phyloP scores from a whole-genome alignment of 2,329 filamentous ascomycete genomes.

The Scedosporium aurantiacum region DNA sequence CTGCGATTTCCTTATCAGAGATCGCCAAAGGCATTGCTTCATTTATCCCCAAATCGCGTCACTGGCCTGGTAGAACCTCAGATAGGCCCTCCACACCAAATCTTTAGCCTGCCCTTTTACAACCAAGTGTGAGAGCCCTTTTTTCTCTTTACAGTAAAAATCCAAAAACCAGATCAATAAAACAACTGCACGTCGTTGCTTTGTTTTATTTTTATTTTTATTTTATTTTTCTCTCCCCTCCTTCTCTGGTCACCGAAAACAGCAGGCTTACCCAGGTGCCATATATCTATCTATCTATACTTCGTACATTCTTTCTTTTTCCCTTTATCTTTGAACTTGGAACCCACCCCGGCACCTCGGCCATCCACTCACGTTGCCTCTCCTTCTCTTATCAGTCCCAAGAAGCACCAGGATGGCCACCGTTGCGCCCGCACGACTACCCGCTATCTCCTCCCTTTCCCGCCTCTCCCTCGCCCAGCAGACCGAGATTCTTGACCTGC shows the following conservation, averaged over 20 bases:
- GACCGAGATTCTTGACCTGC: slow-evolving; percentile 54
- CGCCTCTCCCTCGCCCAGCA: slow-evolving; percentile 44
- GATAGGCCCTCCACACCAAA: background rate
- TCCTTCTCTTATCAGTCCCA: background rate
- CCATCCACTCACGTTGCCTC: background rate
- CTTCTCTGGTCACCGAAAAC: background rate
- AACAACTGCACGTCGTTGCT: background rate
- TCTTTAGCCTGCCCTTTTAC: background rate
- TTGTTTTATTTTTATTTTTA: background rate
- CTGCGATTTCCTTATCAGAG: background rate
- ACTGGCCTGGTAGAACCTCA: background rate
- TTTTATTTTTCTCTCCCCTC: background rate
- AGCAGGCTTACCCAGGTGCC: background rate
- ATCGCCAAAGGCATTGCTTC: background rate
- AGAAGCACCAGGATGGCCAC: background rate
- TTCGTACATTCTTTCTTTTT: background rate
- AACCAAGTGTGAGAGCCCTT: background rate
- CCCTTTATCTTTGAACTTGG: background rate
- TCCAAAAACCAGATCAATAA: background rate
- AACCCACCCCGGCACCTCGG: background rate
- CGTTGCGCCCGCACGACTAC: slow-evolving; percentile 28
- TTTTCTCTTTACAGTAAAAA: background rate
- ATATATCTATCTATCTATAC: background rate
- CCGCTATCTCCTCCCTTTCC: slow-evolving; percentile 44
- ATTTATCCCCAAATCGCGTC: slow-evolving; percentile 5